A percentile compares a stretch with the other conserved stretches of the same genome.
phyloP scores from a whole-genome alignment of 495 filamentous ascomycete species.

The Neurospora sp. region DNA sequence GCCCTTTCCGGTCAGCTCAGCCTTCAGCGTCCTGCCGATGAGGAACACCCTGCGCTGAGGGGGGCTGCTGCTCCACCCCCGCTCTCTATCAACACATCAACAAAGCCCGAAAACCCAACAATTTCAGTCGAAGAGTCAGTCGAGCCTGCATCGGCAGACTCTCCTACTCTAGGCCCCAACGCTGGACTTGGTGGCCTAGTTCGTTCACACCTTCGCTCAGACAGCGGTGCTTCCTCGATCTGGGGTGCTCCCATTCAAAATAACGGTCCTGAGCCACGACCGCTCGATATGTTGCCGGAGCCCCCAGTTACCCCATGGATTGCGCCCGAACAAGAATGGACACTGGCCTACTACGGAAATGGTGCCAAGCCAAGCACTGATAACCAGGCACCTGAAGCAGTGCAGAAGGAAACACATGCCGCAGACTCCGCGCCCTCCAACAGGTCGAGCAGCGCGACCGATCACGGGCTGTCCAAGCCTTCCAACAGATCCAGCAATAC shows the following conservation, averaged over 20 bases:
- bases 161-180: constrained; percentile 65
- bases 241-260: constrained; percentile 35
- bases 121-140: constrained; percentile 17
- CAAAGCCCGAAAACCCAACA: constrained; percentile 10
- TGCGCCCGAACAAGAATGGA: constrained; percentile 38
- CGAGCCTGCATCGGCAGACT: constrained; percentile 44
- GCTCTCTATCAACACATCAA: constrained; percentile 17
- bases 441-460: neutral
- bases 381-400: constrained; percentile 2
- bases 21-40: constrained; percentile 31
- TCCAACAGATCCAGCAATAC: constrained; percentile 23
- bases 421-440: neutral
- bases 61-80: constrained; percentile 27
- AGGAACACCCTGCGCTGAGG: constrained; percentile 37
- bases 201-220: constrained; percentile 71
- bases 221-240: constrained; percentile 73
- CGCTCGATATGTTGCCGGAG: constrained; percentile 18
- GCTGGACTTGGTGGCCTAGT: constrained; percentile 73
- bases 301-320: constrained; percentile 44
- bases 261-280: constrained; percentile 25
- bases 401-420: constrained; percentile 4
- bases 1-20: constrained; percentile 16
- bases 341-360: constrained; percentile 24
- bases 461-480: constrained; percentile 15
- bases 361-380: constrained; percentile 15